Base-by-base conservation (phyloP, 1,284 basidiomycete species). In the Singerocomus inundabilis region DNA sequence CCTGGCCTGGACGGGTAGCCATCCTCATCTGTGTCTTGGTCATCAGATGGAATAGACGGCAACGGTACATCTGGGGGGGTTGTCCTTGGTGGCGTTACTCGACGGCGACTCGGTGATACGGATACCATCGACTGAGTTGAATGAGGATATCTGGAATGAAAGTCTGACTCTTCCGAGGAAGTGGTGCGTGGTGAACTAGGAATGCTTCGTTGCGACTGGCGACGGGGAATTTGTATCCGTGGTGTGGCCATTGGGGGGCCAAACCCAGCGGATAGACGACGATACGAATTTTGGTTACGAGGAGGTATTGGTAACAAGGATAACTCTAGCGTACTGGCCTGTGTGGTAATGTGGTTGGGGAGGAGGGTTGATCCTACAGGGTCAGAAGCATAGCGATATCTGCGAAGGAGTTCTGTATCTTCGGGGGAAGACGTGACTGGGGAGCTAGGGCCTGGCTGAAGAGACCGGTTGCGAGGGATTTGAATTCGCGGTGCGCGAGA, bases 31-130 rank as follows among this genome's bases (percentile, higher is more conserved):
- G 25, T 2, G 5, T 26, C 36, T 15, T 44, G 53, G 24, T 46
- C 49, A 32, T 29, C 33, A 30, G 52, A 44, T 1, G 61, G 66
- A 26, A 63, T 42, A 4, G 66, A 54, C 0, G 63, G 66, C 30
- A 66, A 46, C 21, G 63, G 56, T 3, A 46, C 16, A 6, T 51
- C 54, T 5, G 63, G 60, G 32, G 60, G 61, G 34, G 18, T 13
- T 11, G 46, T 38, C n/a, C 2, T 50, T n/a, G 63, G 60, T 15
- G 51, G 51, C 5, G 57, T 51, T 18, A 51, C 42, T 35, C 48
- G 48, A 25, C 48, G 55, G 25, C 25, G 33, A 31, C 40, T 21
- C 2, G 47, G 36, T 7, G 54, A 52, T 8, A 35, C 8, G 12
- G 41, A n/a, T 34, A 12, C 36, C 4, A 6, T 7, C 21, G 42